Evolutionary conservation across 1,139 yeast genomes (phyloP).

Genomic region (Wickerhamomyces sp.): DNA sequence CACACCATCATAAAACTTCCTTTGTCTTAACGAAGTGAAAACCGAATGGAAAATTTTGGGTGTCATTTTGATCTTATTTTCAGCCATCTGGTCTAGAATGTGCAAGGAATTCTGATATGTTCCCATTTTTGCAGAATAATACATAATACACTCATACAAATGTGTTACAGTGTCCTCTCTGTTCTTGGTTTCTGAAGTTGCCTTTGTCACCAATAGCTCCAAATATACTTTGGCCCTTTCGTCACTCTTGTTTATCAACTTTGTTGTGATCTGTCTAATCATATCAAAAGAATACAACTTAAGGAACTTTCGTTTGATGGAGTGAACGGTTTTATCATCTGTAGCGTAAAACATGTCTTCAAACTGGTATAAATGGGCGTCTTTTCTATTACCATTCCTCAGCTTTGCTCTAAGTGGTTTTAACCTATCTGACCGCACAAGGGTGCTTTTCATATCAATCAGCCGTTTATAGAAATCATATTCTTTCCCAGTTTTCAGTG

Average conservation of each 20-base stretch:
- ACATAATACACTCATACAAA: conserved; percentile 17
- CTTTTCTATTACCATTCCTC: conserved; percentile 6
- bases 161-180: not conserved
- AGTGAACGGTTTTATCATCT: not conserved
- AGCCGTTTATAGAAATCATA: conserved; percentile 5
- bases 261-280: conserved; percentile 15
- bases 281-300: conserved; percentile 12
- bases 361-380: conserved; percentile 8
- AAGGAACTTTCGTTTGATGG: conserved; percentile 8
- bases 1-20: conserved; percentile 15
- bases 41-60: conserved; percentile 13
- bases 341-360: conserved; percentile 3
- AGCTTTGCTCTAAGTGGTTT: not conserved
- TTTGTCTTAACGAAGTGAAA: conserved; percentile 15
- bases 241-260: conserved; percentile 10
- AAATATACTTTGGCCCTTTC: conserved; percentile 10
- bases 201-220: conserved; percentile 14
- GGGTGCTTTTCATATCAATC: not conserved
- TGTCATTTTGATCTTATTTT: conserved; percentile 9
- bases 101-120: conserved; percentile 10
- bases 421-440: not conserved
- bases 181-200: conserved; percentile 1
- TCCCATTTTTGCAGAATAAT: conserved; percentile 15
- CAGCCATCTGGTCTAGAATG: conserved; percentile 13
- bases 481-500: not conserved